These are phyloP conservation scores for Anthracocystis panici-leucophaei DNA, from an alignment of 1,284 basidiomycete genomes.

Conservation along the genomic window DNA sequence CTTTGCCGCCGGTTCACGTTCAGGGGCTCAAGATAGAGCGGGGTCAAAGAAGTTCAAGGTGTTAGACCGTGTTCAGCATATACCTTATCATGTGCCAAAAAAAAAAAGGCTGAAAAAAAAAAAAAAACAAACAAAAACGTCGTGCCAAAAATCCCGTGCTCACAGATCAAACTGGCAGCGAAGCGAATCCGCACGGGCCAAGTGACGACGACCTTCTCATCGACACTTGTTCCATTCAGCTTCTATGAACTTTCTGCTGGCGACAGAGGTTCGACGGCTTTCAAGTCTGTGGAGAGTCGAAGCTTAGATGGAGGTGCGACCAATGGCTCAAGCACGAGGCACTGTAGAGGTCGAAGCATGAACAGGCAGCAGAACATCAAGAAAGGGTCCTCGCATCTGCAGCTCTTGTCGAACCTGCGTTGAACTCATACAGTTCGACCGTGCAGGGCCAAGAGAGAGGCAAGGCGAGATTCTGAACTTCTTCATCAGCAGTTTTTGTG, in stretches of 20 bases:
- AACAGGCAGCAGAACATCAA: background rate
- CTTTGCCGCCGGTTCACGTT: background rate
- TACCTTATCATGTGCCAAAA: too few relatives aligned
- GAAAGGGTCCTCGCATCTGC: slow-evolving; percentile 7
- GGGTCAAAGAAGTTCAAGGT: background rate
- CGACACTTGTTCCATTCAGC: background rate
- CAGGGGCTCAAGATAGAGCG: slow-evolving; percentile 1
- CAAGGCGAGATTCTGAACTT: too few relatives aligned
- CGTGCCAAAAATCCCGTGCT: slow-evolving; percentile 13
- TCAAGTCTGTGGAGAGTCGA: background rate
- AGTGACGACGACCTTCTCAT: background rate
- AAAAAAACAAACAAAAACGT: slow-evolving; percentile 5
- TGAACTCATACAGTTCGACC: background rate
- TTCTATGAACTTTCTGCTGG: background rate
- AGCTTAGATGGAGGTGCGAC: background rate
- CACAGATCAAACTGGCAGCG: slow-evolving; percentile 8
- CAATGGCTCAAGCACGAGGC: background rate
- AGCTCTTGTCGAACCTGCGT: background rate
- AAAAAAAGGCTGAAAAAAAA: background rate
- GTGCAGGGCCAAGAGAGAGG: background rate
- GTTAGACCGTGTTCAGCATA: background rate
- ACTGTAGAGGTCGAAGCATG: slow-evolving; percentile 2
- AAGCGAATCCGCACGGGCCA: slow-evolving; percentile 1
- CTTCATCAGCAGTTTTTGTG: too few relatives aligned
- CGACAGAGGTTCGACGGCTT: background rate